Base-by-base conservation (phyloP, 306 rosid species). In the Macrotyloma uniflorum region DNA sequence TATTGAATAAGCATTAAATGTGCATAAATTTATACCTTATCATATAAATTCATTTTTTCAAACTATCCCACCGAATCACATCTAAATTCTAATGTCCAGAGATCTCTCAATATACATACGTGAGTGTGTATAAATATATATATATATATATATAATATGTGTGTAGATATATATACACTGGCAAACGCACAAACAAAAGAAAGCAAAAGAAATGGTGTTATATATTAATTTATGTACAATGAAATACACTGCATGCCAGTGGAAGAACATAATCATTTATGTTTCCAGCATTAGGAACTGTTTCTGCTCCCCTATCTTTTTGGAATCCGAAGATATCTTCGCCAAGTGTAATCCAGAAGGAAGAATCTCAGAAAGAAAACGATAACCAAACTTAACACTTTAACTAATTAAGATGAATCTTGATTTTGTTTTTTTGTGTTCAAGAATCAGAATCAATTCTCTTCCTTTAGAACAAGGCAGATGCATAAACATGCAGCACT, bases 261-360 rank as follows among this genome's bases (percentile, higher is more conserved):
- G 77, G 28, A 68, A 57, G 13, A 70, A 35, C 55, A 32, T 59
- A 75, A 84, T 79, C 42, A 79, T 84, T 69, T 23, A 32, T 3
- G 46, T 35, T 63, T 63, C 45, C 67, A 53, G 35, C 54, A 73
- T 23, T 64, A 64, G 45, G 51, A 74, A 53, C 72, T 61, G 70
- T 74, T 64, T 64, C 49, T 69, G 46, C 75, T 23, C 24, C 62
- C 61, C 50, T 24, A 23, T 79, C 58, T 77, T 19, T 74, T 63
- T 42, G 69, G 83, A 83, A 76, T 74, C 87, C 76, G 72, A 67
- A 80, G 85, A 42, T 51, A 64, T 30, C 33, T 15, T 18, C 47
- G n/a, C 28, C 58, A 81, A 75, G 86, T 85, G 84, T 87, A 82
- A 79, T 75, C 79, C 32, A 18, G 79, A 87, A 84, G 90, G 53